Base-by-base conservation (phyloP, 2,329 filamentous ascomycete genomes). In the Penicillium sp. region DNA sequence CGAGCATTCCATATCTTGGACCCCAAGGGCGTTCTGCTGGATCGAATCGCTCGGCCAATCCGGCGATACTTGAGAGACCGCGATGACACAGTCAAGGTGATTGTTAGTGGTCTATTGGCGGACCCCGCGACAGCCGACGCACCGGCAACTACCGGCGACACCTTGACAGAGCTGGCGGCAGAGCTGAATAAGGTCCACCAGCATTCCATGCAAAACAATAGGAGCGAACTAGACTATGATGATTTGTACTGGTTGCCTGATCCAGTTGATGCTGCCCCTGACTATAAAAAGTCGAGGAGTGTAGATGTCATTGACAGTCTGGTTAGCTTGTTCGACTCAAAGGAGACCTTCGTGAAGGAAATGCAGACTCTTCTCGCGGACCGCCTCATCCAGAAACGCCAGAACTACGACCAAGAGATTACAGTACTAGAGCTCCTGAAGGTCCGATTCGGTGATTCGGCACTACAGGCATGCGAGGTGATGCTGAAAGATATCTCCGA, bases 401-500 rank as follows among this genome's bases (percentile, higher is more conserved):
- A 83, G 17, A 80, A 84, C 25, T 95, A 91, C 64, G 83, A 88
- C 57, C 91, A 91, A 71, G 94, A 90, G 73, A 84, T 90, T 51
- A 88, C 89, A 53, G 89, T 97, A 5, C 81, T 97, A 6, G 87
- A 93, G 55, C 82, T 97, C 10, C 82, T 99, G 56, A 97, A 97
- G 76, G 82, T 90, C 58, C 86, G 92, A 9, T 92, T 97, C 54
- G 93, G 93, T 25, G 91, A 97, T 62, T 82, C 84, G 28, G 86
- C 90, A 16, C 78, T 99, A 43, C 94, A 97, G 70, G 89, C 90
- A 46, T 97, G 92, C 73, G 93, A 99, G 69, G 94, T 99, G 66
- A 99, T 99, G 94, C 84, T 99, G 55, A 90, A 88, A 61, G 94
- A 99, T 70, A 89, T 97, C 35, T 83, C 89, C 61, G 92, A 97